phyloP scores from a whole-genome alignment of 768 basidiomycete species.

The Suillus subalutaceus region DNA sequence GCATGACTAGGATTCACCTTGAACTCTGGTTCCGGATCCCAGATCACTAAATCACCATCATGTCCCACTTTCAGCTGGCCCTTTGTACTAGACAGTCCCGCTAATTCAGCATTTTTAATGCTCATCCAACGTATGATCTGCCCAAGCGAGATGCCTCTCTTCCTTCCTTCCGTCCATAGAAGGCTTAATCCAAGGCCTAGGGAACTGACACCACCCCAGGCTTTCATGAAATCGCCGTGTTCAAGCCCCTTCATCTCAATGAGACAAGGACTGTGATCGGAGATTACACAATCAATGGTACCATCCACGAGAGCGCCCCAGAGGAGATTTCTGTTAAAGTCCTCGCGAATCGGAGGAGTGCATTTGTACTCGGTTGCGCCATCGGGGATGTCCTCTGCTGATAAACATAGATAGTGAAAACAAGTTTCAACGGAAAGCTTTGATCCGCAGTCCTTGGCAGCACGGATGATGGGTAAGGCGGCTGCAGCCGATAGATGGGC shows the following conservation, averaged over 20 bases:
- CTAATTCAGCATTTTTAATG: conserved; percentile 74
- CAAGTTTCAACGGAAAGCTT: conserved; percentile 94
- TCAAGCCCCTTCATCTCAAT: conserved; percentile 77
- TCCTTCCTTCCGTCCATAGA: conserved; percentile 80
- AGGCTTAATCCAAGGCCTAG: conserved; percentile 89
- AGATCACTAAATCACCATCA: conserved; percentile 88
- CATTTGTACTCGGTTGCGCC: conserved; percentile 92
- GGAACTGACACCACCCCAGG: conserved; percentile 95
- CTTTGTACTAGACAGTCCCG: conserved; percentile 69
- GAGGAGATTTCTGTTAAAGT: conserved; percentile 69
- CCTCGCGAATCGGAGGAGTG: conserved; percentile 88
- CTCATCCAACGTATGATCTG: conserved; percentile 77
- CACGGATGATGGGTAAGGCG: conserved; percentile 75
- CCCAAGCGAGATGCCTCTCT: conserved; percentile 53
- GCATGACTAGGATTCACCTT: conserved; percentile 33
- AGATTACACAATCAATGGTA: conserved; percentile 89
- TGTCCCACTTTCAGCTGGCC: conserved; percentile 73
- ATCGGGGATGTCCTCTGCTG: conserved; percentile 70
- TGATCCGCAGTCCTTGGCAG: conserved; percentile 63
- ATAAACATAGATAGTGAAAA: conserved; percentile 92
- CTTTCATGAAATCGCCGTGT: conserved; percentile 80
- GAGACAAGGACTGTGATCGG: conserved; percentile 94
- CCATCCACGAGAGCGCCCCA: conserved; percentile 85
- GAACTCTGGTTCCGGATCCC: conserved; percentile 64
- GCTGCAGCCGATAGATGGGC: conserved; percentile 91